Conservation (phyloP, 768 basidiomycete genomes). For the Ramaria sp. region DNA sequence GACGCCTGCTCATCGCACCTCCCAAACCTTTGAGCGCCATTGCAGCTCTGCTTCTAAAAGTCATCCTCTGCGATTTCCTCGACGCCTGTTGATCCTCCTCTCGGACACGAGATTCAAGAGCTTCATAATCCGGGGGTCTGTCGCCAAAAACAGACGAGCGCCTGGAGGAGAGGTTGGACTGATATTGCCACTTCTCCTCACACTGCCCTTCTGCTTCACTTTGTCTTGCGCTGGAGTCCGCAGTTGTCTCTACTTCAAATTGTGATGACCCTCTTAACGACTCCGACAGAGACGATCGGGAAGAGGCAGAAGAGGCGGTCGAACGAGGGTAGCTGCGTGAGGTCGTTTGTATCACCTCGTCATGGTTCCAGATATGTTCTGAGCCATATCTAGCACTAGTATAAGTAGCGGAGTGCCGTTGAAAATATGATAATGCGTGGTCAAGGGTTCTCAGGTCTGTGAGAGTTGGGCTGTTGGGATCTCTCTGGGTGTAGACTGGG, state of each 20-base stretch:
- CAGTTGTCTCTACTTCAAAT: not conserved
- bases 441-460: not conserved
- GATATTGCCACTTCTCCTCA: not conserved
- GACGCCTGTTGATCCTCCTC: not conserved
- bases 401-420: not conserved
- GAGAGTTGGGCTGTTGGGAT: not conserved
- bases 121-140: not conserved
- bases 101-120: not conserved
- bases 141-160: constrained; percentile 7
- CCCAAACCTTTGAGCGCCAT: not conserved
- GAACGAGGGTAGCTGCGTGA: not conserved
- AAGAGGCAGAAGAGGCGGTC: not conserved
- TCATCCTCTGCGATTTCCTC: not conserved
- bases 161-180: not conserved
- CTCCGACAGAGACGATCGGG: not conserved
- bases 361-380: not conserved
- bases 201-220: not conserved
- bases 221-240: not conserved
- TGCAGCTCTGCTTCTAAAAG: not conserved
- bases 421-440: not conserved
- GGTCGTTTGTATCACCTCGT: not conserved
- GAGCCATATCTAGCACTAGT: not conserved
- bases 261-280: not conserved
- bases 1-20: not conserved
- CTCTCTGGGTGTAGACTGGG: not conserved